phyloP scores from a whole-genome alignment of 2,329 filamentous ascomycete species.

The Cephalotrichum gorgonifer region DNA sequence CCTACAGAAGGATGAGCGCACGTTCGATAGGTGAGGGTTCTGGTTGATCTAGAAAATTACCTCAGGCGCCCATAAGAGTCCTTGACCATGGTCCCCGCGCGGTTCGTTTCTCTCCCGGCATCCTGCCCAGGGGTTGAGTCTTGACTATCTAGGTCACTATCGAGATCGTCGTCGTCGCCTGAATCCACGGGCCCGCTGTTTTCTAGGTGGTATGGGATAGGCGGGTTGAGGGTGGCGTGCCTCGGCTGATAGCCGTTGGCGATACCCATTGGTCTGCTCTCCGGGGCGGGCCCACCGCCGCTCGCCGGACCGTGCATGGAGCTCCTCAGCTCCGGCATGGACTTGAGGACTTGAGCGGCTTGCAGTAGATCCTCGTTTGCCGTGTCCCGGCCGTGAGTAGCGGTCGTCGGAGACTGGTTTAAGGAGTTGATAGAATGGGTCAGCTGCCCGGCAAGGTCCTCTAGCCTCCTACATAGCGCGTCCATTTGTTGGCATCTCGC shows the following conservation, averaged over 20 bases:
- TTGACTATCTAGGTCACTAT: not conserved
- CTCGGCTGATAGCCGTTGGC: not conserved
- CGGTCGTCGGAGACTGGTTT: not conserved
- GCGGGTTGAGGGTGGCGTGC: not conserved
- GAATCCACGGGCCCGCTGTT: not conserved
- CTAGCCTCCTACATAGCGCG: slow-evolving; percentile 13
- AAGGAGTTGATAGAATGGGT: slow-evolving; percentile 6
- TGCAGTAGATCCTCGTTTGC: slow-evolving; percentile 7
- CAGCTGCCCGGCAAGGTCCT: slow-evolving; percentile 10
- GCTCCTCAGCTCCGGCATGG: slow-evolving; percentile 4
- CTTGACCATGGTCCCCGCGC: slow-evolving; percentile 13
- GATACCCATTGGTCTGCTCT: not conserved
- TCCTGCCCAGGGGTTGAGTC: slow-evolving; percentile 3
- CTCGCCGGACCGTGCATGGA: not conserved
- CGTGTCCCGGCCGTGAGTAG: not conserved
- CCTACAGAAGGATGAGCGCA: slow-evolving; percentile 6
- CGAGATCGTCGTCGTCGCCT: not conserved
- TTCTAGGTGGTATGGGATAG: not conserved
- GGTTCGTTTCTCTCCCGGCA: not conserved
- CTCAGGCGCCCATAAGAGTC: slow-evolving; percentile 17
- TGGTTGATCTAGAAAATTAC: slow-evolving; percentile 5
- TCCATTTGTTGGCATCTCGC: slow-evolving; percentile 15
- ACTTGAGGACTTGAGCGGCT: slow-evolving; percentile 9
- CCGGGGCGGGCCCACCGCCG: not conserved
- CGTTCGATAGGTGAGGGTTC: not conserved